phyloP scores from a whole-genome alignment of 345 rosid species.

The Citrus medica region DNA sequence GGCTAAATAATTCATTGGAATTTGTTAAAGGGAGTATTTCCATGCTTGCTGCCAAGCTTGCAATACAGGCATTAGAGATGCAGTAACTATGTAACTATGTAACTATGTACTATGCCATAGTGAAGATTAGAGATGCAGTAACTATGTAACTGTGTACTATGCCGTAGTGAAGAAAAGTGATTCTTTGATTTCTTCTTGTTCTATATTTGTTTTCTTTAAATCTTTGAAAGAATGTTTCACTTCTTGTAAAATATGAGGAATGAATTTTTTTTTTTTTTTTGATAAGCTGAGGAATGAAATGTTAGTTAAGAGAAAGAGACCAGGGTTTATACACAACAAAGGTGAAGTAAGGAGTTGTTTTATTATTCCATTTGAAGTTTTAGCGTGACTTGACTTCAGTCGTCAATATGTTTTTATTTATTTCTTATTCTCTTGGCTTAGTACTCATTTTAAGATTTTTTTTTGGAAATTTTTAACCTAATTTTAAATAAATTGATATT shows the following conservation, averaged over 20 bases:
- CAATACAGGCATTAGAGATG: slow-evolving; percentile 64
- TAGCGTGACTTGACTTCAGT: no score
- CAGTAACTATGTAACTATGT: slow-evolving; percentile 9
- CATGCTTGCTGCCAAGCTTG: slow-evolving; percentile 74
- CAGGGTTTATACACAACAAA: not conserved
- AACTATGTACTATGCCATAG: no score
- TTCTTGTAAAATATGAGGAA: no score
- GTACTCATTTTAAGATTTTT: not conserved
- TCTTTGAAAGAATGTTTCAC: not conserved
- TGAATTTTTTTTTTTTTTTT: no score
- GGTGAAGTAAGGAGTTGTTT: not conserved
- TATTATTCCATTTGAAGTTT: not conserved
- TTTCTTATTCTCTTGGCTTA: not conserved
- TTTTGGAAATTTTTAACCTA: no score
- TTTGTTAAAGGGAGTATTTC: slow-evolving; percentile 55
- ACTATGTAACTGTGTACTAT: not conserved
- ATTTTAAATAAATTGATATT: no score
- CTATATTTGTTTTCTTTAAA: not conserved
- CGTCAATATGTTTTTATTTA: no score
- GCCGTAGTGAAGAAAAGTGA: not conserved
- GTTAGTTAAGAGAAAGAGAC: not conserved
- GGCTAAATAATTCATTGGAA: slow-evolving; percentile 54
- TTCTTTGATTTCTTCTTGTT: not conserved
- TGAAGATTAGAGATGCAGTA: slow-evolving; percentile 29
- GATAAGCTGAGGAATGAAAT: not conserved